Evolutionary conservation across 345 rosid genomes (phyloP).

Genomic region (Geranium rotundifolium): DNA sequence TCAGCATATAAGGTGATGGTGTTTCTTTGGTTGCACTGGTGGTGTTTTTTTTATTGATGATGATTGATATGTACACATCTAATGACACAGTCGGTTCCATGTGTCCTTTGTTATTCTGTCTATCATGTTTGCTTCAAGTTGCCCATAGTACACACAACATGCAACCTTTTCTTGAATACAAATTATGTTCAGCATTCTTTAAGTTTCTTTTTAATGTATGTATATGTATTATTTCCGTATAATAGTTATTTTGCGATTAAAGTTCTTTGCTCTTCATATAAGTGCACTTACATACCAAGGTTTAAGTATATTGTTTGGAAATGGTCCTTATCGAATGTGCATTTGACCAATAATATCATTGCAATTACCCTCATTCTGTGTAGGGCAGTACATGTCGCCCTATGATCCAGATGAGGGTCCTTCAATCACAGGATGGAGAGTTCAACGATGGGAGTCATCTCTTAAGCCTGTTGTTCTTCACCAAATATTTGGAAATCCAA

Average conservation of each 20-base stretch:
- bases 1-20: too few relatives aligned
- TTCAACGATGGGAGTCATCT: conserved; percentile 99
- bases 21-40: too few relatives aligned
- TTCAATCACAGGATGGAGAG: conserved; percentile 98
- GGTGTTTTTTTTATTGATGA: neutral
- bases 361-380: neutral
- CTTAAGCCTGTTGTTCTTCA: conserved; percentile 96
- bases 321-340: neutral
- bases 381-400: conserved; percentile 99
- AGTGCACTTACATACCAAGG: neutral
- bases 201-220: too few relatives aligned
- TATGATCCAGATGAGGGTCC: conserved; percentile 99
- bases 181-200: neutral
- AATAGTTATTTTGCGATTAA: neutral
- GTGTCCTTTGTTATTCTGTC: neutral
- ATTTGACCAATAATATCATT: neutral
- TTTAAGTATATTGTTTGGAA: too few relatives aligned
- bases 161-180: neutral
- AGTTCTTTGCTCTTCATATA: neutral
- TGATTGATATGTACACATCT: neutral
- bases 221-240: neutral
- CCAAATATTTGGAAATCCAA: conserved; percentile 91
- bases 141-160: neutral
- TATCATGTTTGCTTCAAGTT: neutral
- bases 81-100: neutral